Evolutionary conservation across 257 asterid species (phyloP), one percentile per base, ranked within the genome.

Genomic region (Nicotiana attenuata): DNA sequence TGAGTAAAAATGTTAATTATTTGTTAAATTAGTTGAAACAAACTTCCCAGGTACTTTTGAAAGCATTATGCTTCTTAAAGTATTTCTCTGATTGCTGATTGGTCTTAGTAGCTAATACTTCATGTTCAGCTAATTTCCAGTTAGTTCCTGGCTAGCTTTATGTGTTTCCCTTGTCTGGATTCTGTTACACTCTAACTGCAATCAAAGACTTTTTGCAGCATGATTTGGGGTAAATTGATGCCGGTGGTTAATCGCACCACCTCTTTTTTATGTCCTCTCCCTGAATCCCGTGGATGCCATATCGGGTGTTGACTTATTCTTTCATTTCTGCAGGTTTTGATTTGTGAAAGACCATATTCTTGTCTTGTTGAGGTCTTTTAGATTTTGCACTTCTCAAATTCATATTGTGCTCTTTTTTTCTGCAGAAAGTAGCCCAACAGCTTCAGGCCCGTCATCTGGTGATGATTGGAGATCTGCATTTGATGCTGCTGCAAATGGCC

Each of bases 381-480:
- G 17, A 14, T 68, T 75, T 52, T 77, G 24, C 22, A 53, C 28
- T 31, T 79, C 63, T 79, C 13, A 28, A 59, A 20, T 69, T 45
- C 56, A 16, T 69, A 33, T 24, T 67, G 13, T 53, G 29, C 19
- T 76, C 15, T 83, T 82, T 10, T 29, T 65, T 83, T 33, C 38
- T 83, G 86, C 91, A 91, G 98, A 90, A 88, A 93, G 94, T 81
- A 93, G 99, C 81, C 98, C 99, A 71, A 91, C 89, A 77, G 82
- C 92, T 13, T 53, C 84, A n/a, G 93, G 96, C 71, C 89, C 93
- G 38, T 85, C 97, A 11, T 80, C 97, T 0, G 97, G 98, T 16
- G 97, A 94, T 56, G 99, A 96, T 29, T 96, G 99, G 99, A 87
- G 98, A 87, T 87, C 92, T 80, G 99, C 99, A 82, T 96, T 96